Evolutionary conservation across 495 filamentous ascomycete genomes (phyloP).

Genomic region (Bacidia rubella): DNA sequence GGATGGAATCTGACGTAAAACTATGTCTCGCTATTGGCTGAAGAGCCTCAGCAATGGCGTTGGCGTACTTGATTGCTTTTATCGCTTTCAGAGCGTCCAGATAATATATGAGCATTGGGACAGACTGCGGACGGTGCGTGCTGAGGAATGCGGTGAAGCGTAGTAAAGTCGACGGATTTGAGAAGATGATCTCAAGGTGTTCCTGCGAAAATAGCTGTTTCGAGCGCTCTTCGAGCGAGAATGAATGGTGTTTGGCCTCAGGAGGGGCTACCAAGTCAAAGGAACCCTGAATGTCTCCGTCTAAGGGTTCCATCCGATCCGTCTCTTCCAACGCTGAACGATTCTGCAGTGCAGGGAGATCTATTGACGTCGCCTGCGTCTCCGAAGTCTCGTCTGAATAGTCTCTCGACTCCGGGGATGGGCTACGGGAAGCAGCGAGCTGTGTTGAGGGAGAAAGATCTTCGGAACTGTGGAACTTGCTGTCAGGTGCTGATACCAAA

Average conservation of each 20-base stretch:
- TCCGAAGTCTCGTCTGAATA: constrained; percentile 17
- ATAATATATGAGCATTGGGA: constrained; percentile 56
- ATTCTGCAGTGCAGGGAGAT: constrained; percentile 17
- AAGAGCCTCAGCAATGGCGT: constrained; percentile 45
- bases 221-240: constrained; percentile 43
- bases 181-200: constrained; percentile 46
- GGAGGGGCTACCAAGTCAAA: constrained; percentile 19
- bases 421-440: constrained; percentile 12
- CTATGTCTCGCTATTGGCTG: constrained; percentile 32
- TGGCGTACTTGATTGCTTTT: constrained; percentile 58
- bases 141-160: constrained; percentile 54
- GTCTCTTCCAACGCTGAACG: constrained; percentile 14
- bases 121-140: constrained; percentile 58
- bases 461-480: no score
- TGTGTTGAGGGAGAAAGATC: constrained; percentile 1
- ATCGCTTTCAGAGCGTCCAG: constrained; percentile 53
- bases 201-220: constrained; percentile 51
- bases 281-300: constrained; percentile 15
- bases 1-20: constrained; percentile 29
- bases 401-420: constrained; percentile 11
- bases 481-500: no score
- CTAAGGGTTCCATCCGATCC: constrained; percentile 17
- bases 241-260: constrained; percentile 9
- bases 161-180: constrained; percentile 54
- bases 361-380: constrained; percentile 13